phyloP scores from a whole-genome alignment of 2,329 filamentous ascomycete genomes.

The Apiospora marii region DNA sequence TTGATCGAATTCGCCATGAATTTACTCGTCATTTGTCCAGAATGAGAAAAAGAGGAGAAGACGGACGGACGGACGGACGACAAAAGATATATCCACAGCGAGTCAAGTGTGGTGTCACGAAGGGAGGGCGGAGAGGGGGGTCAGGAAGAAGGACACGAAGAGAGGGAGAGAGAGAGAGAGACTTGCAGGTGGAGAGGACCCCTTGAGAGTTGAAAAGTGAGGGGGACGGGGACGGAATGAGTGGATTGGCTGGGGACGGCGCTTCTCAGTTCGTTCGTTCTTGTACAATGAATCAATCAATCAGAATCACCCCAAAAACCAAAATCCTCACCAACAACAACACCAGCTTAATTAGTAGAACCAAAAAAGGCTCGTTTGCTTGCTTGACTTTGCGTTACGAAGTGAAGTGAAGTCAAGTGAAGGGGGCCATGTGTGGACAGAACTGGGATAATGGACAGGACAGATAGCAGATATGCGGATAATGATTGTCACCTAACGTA shows the following conservation, averaged over 20 bases:
- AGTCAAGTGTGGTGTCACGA: neutral
- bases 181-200: neutral
- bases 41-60: neutral
- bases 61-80: neutral
- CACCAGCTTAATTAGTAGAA: conserved; percentile 7
- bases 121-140: neutral
- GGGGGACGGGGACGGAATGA: neutral
- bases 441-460: neutral
- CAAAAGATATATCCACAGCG: neutral
- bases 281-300: neutral
- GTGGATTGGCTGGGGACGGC: neutral
- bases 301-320: neutral
- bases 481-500: neutral
- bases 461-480: neutral
- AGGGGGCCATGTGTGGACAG: neutral
- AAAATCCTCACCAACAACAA: neutral
- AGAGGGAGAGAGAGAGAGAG: neutral
- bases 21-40: neutral
- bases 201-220: neutral
- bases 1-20: neutral
- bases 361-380: neutral
- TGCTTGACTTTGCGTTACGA: neutral
- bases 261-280: neutral
- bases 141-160: neutral
- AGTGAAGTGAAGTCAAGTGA: neutral